Evolutionary conservation across 768 basidiomycete genomes (phyloP).

Genomic region (Termitomyces sp.): DNA sequence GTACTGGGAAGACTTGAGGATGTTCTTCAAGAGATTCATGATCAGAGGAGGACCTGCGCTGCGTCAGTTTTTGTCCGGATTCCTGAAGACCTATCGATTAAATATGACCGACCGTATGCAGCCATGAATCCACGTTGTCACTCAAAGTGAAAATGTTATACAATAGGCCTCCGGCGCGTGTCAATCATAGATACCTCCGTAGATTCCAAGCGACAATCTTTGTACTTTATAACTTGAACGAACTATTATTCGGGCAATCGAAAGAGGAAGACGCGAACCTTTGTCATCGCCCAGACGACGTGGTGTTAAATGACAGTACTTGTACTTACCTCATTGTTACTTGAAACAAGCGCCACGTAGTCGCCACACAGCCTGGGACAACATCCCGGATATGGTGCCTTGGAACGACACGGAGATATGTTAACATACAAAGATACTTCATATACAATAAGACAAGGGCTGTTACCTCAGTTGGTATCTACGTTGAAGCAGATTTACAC

Average conservation of each 20-base stretch:
- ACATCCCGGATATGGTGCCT: background rate
- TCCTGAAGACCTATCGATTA: background rate
- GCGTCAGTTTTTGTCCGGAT: background rate
- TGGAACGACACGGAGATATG: background rate
- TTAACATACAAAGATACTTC: background rate
- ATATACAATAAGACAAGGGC: background rate
- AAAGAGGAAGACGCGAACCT: background rate
- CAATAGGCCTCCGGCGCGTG: background rate
- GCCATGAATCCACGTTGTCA: background rate
- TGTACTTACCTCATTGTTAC: background rate
- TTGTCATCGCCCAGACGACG: background rate
- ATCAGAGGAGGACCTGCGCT: background rate
- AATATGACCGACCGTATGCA: background rate
- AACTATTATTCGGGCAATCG: background rate
- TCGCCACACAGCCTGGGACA: background rate
- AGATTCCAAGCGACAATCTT: background rate
- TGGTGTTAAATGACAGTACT: background rate
- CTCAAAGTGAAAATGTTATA: background rate
- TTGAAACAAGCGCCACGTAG: conserved; percentile 4
- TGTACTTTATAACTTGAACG: background rate
- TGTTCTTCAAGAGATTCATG: background rate
- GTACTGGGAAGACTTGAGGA: background rate
- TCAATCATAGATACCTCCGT: background rate
- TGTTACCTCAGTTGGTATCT: background rate
- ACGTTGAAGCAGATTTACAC: background rate